A percentile compares a stretch with the other conserved stretches of the same genome.
Evolutionary conservation across 106 monocot species (phyloP).

Genomic region (Allium cepa): DNA sequence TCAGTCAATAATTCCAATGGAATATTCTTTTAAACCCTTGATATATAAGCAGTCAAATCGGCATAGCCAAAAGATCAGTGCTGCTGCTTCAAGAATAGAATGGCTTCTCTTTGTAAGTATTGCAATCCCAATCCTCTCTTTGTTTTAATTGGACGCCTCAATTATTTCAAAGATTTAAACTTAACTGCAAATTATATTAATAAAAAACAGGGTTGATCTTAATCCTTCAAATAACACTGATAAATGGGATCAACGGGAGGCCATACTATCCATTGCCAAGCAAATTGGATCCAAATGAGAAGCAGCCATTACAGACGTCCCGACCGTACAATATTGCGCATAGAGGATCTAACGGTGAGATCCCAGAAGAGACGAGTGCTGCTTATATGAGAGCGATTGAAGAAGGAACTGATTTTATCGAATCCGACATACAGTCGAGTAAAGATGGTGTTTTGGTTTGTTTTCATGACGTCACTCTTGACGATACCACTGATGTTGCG

Average conservation of each 20-base stretch:
- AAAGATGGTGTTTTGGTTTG: constrained; percentile 86
- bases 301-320: constrained; percentile 44
- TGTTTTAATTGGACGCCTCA: neutral
- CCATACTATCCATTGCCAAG: constrained; percentile 63
- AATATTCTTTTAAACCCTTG: constrained; percentile 1
- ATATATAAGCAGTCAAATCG: neutral
- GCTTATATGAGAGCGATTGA: constrained; percentile 92
- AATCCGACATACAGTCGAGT: constrained; percentile 78
- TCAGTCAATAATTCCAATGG: neutral
- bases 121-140: neutral
- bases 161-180: constrained; percentile 1
- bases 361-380: constrained; percentile 76
- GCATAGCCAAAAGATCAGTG: neutral
- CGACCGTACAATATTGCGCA: constrained; percentile 85
- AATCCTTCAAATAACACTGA: constrained; percentile 28
- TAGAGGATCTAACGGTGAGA: constrained; percentile 86
- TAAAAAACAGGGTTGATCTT: constrained; percentile 21
- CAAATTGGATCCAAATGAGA: constrained; percentile 26
- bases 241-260: constrained; percentile 30
- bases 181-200: neutral
- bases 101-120: constrained; percentile 7
- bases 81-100: neutral
- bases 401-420: constrained; percentile 94
- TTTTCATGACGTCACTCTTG: constrained; percentile 87
- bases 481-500: constrained; percentile 69